These are phyloP conservation scores for Citrus trifoliata DNA, from an alignment of 345 rosid genomes.

Conservation along the genomic window DNA sequence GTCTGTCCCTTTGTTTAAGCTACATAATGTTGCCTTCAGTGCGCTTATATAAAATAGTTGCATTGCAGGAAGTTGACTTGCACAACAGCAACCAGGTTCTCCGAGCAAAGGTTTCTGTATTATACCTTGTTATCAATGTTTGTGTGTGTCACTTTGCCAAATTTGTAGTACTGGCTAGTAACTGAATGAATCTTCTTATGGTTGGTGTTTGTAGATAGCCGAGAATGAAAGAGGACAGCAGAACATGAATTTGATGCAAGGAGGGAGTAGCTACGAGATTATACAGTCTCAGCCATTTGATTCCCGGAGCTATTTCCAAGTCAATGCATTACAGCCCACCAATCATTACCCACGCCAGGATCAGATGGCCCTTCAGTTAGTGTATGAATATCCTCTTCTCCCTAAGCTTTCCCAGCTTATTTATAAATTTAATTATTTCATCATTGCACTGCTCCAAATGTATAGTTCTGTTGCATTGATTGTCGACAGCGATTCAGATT, in stretches of 20 bases:
- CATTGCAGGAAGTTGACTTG: conserved; percentile 81
- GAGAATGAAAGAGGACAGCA: conserved; percentile 81
- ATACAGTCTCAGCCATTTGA: conserved; percentile 66
- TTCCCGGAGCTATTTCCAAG: conserved; percentile 76
- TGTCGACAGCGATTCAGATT: no score
- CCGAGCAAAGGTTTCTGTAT: conserved; percentile 69
- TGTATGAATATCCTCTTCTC: conserved; percentile 36
- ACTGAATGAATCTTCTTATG: background rate
- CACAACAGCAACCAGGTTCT: conserved; percentile 93
- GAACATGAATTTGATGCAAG: conserved; percentile 82
- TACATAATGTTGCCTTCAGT: background rate
- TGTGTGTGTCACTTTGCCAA: background rate
- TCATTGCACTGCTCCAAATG: background rate
- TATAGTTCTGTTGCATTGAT: no score
- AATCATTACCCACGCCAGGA: conserved; percentile 63
- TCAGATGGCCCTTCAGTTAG: conserved; percentile 83
- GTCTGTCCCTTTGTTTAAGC: background rate
- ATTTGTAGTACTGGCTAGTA: background rate
- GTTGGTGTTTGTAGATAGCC: conserved; percentile 51
- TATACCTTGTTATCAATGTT: background rate
- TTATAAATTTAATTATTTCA: background rate
- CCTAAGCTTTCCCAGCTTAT: background rate
- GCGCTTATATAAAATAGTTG: background rate
- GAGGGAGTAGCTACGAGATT: conserved; percentile 57
- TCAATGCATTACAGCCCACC: conserved; percentile 70